Evolutionary conservation across 306 rosid genomes (phyloP).

Genomic region (Erythrophleum fordii): DNA sequence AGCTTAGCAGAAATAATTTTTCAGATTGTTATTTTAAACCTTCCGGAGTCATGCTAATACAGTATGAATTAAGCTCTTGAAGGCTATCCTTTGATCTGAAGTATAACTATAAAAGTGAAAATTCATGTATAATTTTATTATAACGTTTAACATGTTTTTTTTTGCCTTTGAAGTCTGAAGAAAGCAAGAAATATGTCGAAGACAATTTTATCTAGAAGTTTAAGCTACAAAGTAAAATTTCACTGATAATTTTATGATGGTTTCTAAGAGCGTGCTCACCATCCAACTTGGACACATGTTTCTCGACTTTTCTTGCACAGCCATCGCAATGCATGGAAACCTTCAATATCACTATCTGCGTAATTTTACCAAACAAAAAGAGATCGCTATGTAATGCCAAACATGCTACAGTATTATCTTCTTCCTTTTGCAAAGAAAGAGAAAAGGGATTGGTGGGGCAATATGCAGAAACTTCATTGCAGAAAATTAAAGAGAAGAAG

Average conservation of each 20-base stretch:
- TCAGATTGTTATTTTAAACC: not conserved
- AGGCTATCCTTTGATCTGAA: not conserved
- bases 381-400: not conserved
- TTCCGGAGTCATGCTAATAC: not conserved
- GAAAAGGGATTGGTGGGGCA: not conserved
- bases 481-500: slow-evolving; percentile 17
- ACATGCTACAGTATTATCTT: not conserved
- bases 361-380: not conserved
- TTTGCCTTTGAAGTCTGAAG: not conserved
- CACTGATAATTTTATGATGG: not conserved
- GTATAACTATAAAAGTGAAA: too few species aligned
- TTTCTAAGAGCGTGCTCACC: slow-evolving; percentile 44
- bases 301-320: slow-evolving; percentile 93
- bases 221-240: not conserved
- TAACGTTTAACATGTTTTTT: too few species aligned
- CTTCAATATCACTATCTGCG: slow-evolving; percentile 79
- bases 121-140: too few species aligned
- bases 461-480: slow-evolving; percentile 8
- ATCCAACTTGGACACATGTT: slow-evolving; percentile 83
- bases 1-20: too few species aligned
- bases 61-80: slow-evolving; percentile 21
- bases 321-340: slow-evolving; percentile 96
- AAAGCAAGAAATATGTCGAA: not conserved
- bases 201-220: too few species aligned
- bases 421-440: not conserved